Conservation (phyloP, 345 rosid genomes). For the Nephelium lappaceum region DNA sequence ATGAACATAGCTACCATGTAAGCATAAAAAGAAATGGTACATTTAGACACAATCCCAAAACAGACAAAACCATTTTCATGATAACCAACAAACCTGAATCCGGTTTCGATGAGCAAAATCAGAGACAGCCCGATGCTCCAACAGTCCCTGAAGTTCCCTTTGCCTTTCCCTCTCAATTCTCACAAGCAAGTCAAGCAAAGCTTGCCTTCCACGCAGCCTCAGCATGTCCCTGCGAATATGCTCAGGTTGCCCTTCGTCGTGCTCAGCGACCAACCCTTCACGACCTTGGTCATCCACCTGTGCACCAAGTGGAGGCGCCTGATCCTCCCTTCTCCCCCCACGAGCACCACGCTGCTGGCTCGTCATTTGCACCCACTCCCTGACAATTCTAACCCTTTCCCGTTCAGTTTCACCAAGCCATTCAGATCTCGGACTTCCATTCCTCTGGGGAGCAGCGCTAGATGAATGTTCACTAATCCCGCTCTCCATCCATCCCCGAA, state of each 20-base stretch:
- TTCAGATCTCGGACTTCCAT: constrained; percentile 71
- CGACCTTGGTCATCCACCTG: constrained; percentile 49
- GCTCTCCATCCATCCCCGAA: constrained; percentile 91
- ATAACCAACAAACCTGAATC: constrained; percentile 71
- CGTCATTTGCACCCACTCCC: constrained; percentile 97
- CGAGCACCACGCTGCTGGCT: constrained; percentile 88
- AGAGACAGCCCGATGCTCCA: constrained; percentile 97
- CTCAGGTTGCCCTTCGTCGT: constrained; percentile 79
- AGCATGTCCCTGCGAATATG: constrained; percentile 70
- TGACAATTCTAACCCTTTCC: constrained; percentile 93
- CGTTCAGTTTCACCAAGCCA: constrained; percentile 99
- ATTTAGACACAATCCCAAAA: too few relatives aligned
- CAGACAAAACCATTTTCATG: neutral
- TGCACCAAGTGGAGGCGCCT: constrained; percentile 41
- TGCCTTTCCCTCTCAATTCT: constrained; percentile 93
- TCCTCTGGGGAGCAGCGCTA: constrained; percentile 55
- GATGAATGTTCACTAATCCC: constrained; percentile 71
- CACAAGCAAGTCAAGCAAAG: constrained; percentile 77
- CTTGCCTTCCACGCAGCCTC: constrained; percentile 95
- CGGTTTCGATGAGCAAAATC: constrained; percentile 99
- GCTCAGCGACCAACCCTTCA: constrained; percentile 57
- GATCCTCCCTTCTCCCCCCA: constrained; percentile 65
- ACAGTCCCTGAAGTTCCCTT: constrained; percentile 81
- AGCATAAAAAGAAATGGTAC: too few relatives aligned
- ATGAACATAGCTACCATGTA: neutral